These are phyloP conservation scores for Candida sp. DNA, from an alignment of 1,139 yeast species.

Conservation along the genomic window DNA sequence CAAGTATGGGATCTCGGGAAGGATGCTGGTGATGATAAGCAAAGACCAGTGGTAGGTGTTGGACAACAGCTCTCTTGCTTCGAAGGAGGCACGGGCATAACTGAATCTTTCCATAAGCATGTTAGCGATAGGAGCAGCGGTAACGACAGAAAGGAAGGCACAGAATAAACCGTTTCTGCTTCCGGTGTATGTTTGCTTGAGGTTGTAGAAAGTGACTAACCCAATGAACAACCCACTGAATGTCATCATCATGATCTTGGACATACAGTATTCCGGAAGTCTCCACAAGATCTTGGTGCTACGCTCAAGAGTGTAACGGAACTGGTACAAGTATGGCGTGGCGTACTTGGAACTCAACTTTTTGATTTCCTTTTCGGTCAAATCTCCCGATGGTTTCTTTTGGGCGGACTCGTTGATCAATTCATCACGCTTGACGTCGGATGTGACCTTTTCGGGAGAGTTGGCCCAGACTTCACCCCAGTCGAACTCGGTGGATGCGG, in stretches of 20 bases:
- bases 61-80: conserved; percentile 66
- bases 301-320: conserved; percentile 35
- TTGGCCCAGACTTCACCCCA: conserved; percentile 52
- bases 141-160: conserved; percentile 52
- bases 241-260: conserved; percentile 49
- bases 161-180: conserved; percentile 57
- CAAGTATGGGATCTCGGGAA: conserved; percentile 62
- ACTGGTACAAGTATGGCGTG: conserved; percentile 41
- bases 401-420: conserved; percentile 20
- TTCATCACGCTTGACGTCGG: conserved; percentile 20
- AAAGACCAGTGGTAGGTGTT: conserved; percentile 71
- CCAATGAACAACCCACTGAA: conserved; percentile 55
- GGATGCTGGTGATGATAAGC: conserved; percentile 52
- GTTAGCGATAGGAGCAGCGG: conserved; percentile 55
- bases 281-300: conserved; percentile 44
- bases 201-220: conserved; percentile 47
- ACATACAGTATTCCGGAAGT: conserved; percentile 44
- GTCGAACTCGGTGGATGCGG: conserved; percentile 49
- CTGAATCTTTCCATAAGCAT: conserved; percentile 45
- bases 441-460: conserved; percentile 33
- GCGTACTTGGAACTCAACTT: conserved; percentile 29
- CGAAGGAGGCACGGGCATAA: conserved; percentile 57
- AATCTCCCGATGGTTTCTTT: neutral
- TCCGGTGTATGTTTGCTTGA: conserved; percentile 45
- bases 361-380: conserved; percentile 11